A percentile compares a stretch with the other conserved stretches of the same genome.
Conservation (phyloP, 73 alveolate species). For the Loxodes magnus region DNA sequence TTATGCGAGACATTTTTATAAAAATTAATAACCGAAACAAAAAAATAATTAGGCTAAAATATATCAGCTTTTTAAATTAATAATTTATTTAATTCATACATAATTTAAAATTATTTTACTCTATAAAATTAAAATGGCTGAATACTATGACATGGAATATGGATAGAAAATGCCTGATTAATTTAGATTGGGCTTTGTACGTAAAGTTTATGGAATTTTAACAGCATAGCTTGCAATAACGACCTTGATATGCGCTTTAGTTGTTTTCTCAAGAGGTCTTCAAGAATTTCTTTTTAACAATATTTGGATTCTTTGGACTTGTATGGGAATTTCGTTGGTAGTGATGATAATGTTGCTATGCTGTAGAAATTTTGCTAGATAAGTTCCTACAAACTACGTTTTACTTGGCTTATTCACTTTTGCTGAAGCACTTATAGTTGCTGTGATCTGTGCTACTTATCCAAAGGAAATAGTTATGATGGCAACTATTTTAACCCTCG, state of each 20-base stretch:
- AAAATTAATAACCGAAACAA: too few relatives aligned
- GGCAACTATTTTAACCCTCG: constrained; percentile 26
- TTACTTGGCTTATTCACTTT: constrained; percentile 25
- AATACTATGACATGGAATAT: too few relatives aligned
- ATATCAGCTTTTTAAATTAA: too few relatives aligned
- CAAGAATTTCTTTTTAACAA: background rate
- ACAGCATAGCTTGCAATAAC: constrained; percentile 56
- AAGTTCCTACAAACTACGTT: constrained; percentile 37
- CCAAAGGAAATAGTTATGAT: constrained; percentile 9
- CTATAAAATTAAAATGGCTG: too few relatives aligned
- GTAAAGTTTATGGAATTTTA: constrained; percentile 72
- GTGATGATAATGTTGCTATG: constrained; percentile 24
- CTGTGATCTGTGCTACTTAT: constrained; percentile 24
- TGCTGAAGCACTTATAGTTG: constrained; percentile 34
- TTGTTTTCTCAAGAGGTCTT: background rate
- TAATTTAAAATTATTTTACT: too few relatives aligned
- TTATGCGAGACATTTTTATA: too few relatives aligned
- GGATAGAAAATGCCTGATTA: too few relatives aligned
- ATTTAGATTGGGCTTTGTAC: constrained; percentile 69
- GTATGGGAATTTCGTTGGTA: constrained; percentile 11
- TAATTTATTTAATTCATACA: too few relatives aligned
- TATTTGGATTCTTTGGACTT: background rate
- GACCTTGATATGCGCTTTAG: constrained; percentile 24
- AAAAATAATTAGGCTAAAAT: too few relatives aligned
- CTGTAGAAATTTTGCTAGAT: constrained; percentile 25